phyloP scores from a whole-genome alignment of 2,329 filamentous ascomycete species.

The Periconia sp. region DNA sequence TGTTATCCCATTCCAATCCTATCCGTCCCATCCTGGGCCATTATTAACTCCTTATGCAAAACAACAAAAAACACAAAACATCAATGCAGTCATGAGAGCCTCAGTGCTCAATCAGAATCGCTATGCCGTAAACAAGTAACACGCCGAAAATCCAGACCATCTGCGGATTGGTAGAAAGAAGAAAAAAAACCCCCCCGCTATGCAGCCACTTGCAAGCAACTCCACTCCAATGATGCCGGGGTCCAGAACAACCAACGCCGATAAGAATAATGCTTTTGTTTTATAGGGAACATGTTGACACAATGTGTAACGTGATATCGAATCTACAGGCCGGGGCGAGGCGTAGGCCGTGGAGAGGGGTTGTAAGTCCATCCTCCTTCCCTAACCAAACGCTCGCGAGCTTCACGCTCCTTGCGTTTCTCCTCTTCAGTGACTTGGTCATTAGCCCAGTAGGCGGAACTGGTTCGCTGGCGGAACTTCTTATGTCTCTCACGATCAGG shows the following conservation, averaged over 20 bases:
- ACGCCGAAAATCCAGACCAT: too few species aligned
- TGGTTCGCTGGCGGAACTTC: conserved; percentile 87
- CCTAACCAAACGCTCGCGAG: conserved; percentile 74
- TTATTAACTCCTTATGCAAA: too few species aligned
- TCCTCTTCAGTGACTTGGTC: conserved; percentile 88
- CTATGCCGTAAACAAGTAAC: too few species aligned
- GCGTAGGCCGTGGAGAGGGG: conserved; percentile 31
- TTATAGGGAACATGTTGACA: background rate
- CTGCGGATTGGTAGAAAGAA: background rate
- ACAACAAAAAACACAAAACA: too few species aligned
- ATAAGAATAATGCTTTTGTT: background rate
- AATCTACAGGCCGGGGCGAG: conserved; percentile 13
- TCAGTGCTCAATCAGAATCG: too few species aligned
- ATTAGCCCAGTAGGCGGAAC: conserved; percentile 89
- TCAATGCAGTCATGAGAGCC: too few species aligned
- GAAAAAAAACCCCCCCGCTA: background rate
- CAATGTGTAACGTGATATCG: background rate
- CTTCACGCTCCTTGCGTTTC: conserved; percentile 75
- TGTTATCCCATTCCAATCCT: too few species aligned
- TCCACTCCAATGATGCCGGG: background rate
- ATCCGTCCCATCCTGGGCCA: too few species aligned
- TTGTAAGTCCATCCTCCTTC: conserved; percentile 75
- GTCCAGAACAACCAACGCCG: background rate
- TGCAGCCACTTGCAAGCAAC: background rate
- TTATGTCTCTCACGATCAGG: conserved; percentile 72